A percentile compares a stretch with the other conserved stretches of the same genome.
Evolutionary conservation across 2,329 filamentous ascomycete species (phyloP).

Genomic region (Macrophomina phaseolina): DNA sequence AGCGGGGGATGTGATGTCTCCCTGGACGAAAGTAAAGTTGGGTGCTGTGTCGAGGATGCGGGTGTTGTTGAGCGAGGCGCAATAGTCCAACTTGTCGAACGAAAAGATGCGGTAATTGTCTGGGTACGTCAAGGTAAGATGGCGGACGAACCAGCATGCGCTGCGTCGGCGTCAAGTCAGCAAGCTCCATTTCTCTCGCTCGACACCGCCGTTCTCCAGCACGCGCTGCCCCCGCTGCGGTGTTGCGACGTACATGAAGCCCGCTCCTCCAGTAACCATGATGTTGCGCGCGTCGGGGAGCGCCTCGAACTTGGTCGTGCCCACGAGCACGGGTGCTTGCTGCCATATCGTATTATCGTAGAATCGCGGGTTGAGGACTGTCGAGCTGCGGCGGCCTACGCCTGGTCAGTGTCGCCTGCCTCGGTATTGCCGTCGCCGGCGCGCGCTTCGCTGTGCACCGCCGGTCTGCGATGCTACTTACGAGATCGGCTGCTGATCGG

Average conservation of each 20-base stretch:
- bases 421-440: background rate
- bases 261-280: conserved; percentile 82
- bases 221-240: conserved; percentile 5
- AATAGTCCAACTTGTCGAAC: conserved; percentile 86
- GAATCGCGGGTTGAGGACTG: conserved; percentile 49
- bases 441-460: conserved; percentile 30
- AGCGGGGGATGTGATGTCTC: conserved; percentile 74
- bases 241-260: conserved; percentile 74
- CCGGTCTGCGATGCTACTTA: conserved; percentile 33
- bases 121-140: conserved; percentile 75
- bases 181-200: background rate
- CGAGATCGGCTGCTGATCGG: conserved; percentile 25
- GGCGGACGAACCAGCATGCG: conserved; percentile 82
- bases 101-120: conserved; percentile 78
- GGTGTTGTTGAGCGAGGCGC: conserved; percentile 80
- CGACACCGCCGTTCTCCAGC: conserved; percentile 20
- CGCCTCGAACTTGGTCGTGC: conserved; percentile 73
- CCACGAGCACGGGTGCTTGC: conserved; percentile 71
- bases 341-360: conserved; percentile 71
- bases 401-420: conserved; percentile 4
- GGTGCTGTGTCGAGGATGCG: conserved; percentile 67
- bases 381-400: conserved; percentile 34
- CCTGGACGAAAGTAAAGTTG: conserved; percentile 81
- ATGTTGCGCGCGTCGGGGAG: conserved; percentile 76
- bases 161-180: conserved; percentile 50